These are phyloP conservation scores for Gaertneriomyces sp. DNA, from an alignment of 192 early-diverging fungal genomes.

Conservation along the genomic window DNA sequence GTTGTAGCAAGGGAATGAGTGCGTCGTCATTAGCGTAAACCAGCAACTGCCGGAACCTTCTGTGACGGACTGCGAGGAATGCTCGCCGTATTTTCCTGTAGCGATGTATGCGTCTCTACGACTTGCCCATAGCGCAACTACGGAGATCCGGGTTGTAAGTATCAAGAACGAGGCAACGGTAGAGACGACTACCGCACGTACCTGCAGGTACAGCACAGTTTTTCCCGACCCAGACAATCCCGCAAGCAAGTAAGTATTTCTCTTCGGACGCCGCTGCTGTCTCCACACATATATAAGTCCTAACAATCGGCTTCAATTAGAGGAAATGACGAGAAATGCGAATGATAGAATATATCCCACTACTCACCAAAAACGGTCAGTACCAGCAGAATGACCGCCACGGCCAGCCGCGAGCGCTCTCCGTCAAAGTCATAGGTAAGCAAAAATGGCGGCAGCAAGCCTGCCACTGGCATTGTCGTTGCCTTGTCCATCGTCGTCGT, in stretches of 20 bases:
- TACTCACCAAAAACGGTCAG: too few relatives aligned
- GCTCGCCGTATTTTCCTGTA: slow-evolving; percentile 66
- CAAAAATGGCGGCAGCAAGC: too few relatives aligned
- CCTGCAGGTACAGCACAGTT: slow-evolving; percentile 39
- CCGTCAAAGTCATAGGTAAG: too few relatives aligned
- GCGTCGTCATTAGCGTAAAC: neutral
- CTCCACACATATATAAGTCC: too few relatives aligned
- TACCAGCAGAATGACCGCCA: too few relatives aligned
- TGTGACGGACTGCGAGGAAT: slow-evolving; percentile 35
- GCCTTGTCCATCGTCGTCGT: too few relatives aligned
- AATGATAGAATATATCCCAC: too few relatives aligned
- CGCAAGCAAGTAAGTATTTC: slow-evolving; percentile 36
- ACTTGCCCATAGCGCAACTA: slow-evolving; percentile 50
- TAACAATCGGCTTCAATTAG: too few relatives aligned
- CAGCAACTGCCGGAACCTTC: slow-evolving; percentile 33
- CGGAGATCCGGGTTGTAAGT: slow-evolving; percentile 10
- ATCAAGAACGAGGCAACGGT: too few relatives aligned
- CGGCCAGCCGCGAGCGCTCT: too few relatives aligned
- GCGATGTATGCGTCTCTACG: slow-evolving; percentile 60
- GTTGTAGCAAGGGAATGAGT: neutral
- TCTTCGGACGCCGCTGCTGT: neutral
- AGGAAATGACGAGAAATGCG: too few relatives aligned
- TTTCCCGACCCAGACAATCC: slow-evolving; percentile 44
- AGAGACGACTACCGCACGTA: neutral
- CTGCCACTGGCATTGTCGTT: too few relatives aligned